Evolutionary conservation across 345 rosid genomes (phyloP).

Genomic region (Ailanthus altissimus): DNA sequence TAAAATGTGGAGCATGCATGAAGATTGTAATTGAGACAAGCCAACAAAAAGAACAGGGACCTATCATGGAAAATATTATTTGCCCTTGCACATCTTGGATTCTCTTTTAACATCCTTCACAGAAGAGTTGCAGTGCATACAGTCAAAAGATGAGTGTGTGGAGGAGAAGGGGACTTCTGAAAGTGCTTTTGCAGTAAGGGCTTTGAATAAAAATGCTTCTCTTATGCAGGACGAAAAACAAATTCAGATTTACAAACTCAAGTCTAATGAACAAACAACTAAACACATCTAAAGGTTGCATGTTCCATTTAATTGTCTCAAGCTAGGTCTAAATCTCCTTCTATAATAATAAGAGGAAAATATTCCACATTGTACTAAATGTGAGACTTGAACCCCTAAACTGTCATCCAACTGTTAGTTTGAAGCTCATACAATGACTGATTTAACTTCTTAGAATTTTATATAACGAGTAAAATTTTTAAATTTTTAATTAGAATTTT

Average conservation of each 20-base stretch:
- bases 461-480: too few relatives aligned
- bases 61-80: not conserved
- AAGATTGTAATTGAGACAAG: too few relatives aligned
- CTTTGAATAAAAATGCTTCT: not conserved
- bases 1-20: conserved; percentile 10
- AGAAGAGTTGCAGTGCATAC: not conserved
- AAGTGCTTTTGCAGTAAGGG: not conserved
- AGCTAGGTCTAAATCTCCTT: too few relatives aligned
- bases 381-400: too few relatives aligned
- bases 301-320: too few relatives aligned
- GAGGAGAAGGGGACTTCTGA: not conserved
- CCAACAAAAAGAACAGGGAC: not conserved
- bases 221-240: not conserved
- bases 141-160: not conserved
- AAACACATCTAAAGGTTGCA: too few relatives aligned
- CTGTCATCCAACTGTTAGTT: too few relatives aligned
- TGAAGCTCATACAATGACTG: too few relatives aligned
- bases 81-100: not conserved
- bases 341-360: too few relatives aligned
- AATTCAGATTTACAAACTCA: not conserved
- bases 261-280: not conserved
- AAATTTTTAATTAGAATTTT: not conserved
- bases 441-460: not conserved
- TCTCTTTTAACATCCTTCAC: not conserved
- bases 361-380: too few relatives aligned